phyloP scores from a whole-genome alignment of 2,329 filamentous ascomycete genomes.

The Hypoxylon sp. region DNA sequence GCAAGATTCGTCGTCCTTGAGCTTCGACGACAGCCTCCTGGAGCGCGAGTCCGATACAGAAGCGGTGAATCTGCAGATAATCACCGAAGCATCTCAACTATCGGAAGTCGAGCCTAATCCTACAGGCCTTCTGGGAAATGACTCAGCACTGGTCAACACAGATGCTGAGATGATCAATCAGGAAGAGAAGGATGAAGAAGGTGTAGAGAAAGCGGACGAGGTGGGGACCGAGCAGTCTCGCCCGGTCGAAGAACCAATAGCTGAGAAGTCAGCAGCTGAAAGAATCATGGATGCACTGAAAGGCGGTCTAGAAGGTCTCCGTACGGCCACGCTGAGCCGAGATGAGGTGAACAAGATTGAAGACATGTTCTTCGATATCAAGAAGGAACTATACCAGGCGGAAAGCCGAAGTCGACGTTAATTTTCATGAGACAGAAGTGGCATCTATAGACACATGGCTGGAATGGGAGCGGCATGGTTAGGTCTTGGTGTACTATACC shows the following conservation, averaged over 20 bases:
- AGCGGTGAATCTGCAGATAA: constrained; percentile 51
- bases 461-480: constrained; percentile 20
- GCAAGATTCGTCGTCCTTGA: constrained; percentile 30
- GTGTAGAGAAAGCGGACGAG: constrained; percentile 13
- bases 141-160: constrained; percentile 2
- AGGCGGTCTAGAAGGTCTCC: constrained; percentile 70
- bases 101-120: constrained; percentile 42
- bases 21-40: constrained; percentile 32
- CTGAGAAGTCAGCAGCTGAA: constrained; percentile 55
- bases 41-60: constrained; percentile 51
- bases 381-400: constrained; percentile 79
- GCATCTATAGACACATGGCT: constrained; percentile 22
- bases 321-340: constrained; percentile 69
- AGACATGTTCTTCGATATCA: constrained; percentile 83
- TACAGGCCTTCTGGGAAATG: constrained; percentile 35
- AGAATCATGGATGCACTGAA: constrained; percentile 68
- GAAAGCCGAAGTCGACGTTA: constrained; percentile 65
- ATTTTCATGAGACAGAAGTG: constrained; percentile 12
- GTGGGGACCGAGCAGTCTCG: constrained; percentile 1
- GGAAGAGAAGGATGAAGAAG: constrained; percentile 29
- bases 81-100: constrained; percentile 52
- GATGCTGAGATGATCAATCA: constrained; percentile 28
- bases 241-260: constrained; percentile 31
- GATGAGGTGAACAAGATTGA: constrained; percentile 79
- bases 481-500: constrained; percentile 15